Evolutionary conservation across 768 basidiomycete genomes (phyloP).

Genomic region (Dictyophora rubrovolvata): DNA sequence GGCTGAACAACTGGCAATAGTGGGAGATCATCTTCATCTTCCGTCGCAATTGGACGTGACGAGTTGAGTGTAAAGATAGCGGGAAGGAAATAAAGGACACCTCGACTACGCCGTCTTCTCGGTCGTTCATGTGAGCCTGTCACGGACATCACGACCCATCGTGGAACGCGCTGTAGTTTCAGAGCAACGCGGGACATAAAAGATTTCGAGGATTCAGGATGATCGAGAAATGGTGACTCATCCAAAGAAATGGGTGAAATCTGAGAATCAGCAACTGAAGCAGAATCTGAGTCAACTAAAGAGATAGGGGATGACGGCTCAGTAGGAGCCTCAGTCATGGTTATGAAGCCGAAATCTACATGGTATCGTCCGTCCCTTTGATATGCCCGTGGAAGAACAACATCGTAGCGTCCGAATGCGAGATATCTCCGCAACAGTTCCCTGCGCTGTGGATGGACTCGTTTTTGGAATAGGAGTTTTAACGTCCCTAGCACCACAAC

Average conservation of each 20-base stretch:
- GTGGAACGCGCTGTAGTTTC: constrained; percentile 45
- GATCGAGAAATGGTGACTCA: constrained; percentile 27
- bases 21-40: constrained; percentile 31
- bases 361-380: constrained; percentile 66
- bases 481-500: constrained; percentile 63
- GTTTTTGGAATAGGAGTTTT: constrained; percentile 41
- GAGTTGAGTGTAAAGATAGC: constrained; percentile 54
- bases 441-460: constrained; percentile 47
- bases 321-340: constrained; percentile 5
- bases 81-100: constrained; percentile 73
- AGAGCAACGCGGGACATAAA: constrained; percentile 38
- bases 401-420: constrained; percentile 40
- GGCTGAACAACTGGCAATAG: constrained; percentile 24
- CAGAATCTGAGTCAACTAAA: neutral
- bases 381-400: constrained; percentile 66
- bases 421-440: constrained; percentile 10
- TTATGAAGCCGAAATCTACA: constrained; percentile 42
- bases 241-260: constrained; percentile 58
- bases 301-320: constrained; percentile 3
- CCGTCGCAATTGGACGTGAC: constrained; percentile 19
- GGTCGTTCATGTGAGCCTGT: constrained; percentile 28
- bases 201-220: constrained; percentile 33
- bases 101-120: constrained; percentile 44
- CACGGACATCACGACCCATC: constrained; percentile 39
- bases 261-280: constrained; percentile 32